These are phyloP conservation scores for Microdochium bolleyi DNA, from an alignment of 2,329 filamentous ascomycete species.

Conservation along the genomic window DNA sequence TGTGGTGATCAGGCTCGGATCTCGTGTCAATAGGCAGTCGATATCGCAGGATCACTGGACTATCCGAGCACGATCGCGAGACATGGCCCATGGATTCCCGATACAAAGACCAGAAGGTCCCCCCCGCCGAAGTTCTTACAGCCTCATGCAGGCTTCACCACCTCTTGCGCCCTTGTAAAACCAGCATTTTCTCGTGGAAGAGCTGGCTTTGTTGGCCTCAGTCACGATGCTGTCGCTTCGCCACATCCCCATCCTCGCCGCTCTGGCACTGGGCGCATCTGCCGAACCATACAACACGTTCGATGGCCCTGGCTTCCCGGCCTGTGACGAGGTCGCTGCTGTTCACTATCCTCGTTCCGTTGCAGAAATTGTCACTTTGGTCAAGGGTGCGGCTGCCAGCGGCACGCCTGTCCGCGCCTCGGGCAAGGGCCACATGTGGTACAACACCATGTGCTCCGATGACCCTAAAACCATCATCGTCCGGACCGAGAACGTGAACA, in stretches of 20 bases:
- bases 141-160: neutral
- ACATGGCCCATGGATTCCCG: neutral
- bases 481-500: constrained; percentile 33
- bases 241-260: neutral
- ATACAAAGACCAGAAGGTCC: neutral
- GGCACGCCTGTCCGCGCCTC: constrained; percentile 35
- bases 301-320: constrained; percentile 37
- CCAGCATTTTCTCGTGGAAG: neutral
- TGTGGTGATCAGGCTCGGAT: neutral
- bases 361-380: constrained; percentile 30
- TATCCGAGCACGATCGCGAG: neutral
- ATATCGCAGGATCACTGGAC: neutral
- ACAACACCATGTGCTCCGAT: constrained; percentile 45
- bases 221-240: neutral
- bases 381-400: constrained; percentile 28
- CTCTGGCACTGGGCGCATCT: neutral
- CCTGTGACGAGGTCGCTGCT: constrained; percentile 35
- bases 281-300: constrained; percentile 36
- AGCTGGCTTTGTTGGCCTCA: neutral
- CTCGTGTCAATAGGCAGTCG: neutral
- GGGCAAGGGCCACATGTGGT: constrained; percentile 45
- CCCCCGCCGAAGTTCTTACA: neutral
- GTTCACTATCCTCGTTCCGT: constrained; percentile 36
- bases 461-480: constrained; percentile 36
- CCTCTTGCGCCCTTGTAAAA: neutral